Evolutionary conservation across 2,329 filamentous ascomycete species (phyloP), one percentile per base, ranked within the genome.

Genomic region (Tolypocladium paradoxum): DNA sequence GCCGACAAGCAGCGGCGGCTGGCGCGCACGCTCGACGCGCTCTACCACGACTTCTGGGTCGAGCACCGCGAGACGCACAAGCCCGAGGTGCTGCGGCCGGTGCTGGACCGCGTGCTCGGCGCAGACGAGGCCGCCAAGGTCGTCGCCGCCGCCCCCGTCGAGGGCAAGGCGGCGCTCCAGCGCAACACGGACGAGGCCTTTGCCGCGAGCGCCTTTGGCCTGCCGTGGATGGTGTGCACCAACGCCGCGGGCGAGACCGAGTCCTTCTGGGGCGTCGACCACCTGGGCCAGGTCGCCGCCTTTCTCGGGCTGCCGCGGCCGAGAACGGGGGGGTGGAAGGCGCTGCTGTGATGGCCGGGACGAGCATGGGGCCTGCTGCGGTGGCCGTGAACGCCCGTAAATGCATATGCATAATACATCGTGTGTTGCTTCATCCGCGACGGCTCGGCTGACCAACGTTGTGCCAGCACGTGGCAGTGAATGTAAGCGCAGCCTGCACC

Each of bases 261-360:
- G 34, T 63, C 64, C 2, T 73, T 71, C 58, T 72, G 65, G 64
- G 70, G 70, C 9, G 66, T 72, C 8, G 70, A 72, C 56, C 70
- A 71, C 50, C 45, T 73, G 11, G 69, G 68, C 3, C 65, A 66
- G 40, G 64, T 71, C 35, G 53, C 60, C 3, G 61, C 62, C 45
- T 73, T 72, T 48, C 56, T 72, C 18, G 64, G 60, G 3, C 53
- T 71, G 34, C 58, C 62, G 50, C 62, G 57, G 56, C 62, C 64
- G 8, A 40, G 48, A 5, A 37, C 54, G 11, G 58, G 57, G 2
- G 67, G 61, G 12, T 71, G 68, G 69, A 67, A 58, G 57, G 60
- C 68, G 2, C 43, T 71, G 27, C 57, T 71, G 48, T 72, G 29
- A 51, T 31, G 27, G 6, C 16, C 6, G 40, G 24, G 5, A 27